Evolutionary conservation across 495 filamentous ascomycete genomes (phyloP).

Genomic region (Staphylotrichum tortipilum): DNA sequence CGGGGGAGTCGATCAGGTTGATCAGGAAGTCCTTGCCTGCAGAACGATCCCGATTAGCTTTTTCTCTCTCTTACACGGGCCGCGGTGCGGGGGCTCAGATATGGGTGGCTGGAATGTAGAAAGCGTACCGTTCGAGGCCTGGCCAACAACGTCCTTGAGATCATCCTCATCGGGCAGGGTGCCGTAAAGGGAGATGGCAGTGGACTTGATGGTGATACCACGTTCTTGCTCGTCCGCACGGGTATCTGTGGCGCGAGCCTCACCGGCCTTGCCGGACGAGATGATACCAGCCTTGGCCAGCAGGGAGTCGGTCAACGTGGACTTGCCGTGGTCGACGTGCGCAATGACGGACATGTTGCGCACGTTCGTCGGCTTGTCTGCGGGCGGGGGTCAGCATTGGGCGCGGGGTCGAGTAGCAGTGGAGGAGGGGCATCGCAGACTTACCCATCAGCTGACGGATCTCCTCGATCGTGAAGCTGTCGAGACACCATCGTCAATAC

Average conservation of each 20-base stretch:
- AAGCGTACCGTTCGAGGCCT: conserved; percentile 58
- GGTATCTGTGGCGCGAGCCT: conserved; percentile 93
- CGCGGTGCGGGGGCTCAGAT: too few species aligned
- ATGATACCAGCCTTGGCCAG: conserved; percentile 99
- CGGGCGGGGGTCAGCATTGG: conserved; percentile 11
- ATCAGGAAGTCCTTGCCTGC: conserved; percentile 90
- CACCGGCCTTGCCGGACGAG: conserved; percentile 93
- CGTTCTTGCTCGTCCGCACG: conserved; percentile 96
- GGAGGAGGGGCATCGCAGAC: conserved; percentile 9
- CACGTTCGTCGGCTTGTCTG: conserved; percentile 91
- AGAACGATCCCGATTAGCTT: conserved; percentile 7
- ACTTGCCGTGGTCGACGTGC: conserved; percentile 99
- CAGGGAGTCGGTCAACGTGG: conserved; percentile 96
- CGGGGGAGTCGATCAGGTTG: conserved; percentile 99
- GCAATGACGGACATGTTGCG: conserved; percentile 99
- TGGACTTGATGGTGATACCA: conserved; percentile 99
- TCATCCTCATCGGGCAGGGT: conserved; percentile 74
- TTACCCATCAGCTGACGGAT: conserved; percentile 80
- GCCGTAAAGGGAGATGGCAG: conserved; percentile 96
- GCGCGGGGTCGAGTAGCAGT: neutral
- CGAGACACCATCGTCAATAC: conserved; percentile 24
- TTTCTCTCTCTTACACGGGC: too few species aligned
- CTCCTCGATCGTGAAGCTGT: conserved; percentile 98
- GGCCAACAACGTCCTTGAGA: conserved; percentile 81
- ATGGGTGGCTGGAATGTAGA: too few species aligned